phyloP scores from a whole-genome alignment of 2,329 filamentous ascomycete genomes.

The Chlorencoelia australis region DNA sequence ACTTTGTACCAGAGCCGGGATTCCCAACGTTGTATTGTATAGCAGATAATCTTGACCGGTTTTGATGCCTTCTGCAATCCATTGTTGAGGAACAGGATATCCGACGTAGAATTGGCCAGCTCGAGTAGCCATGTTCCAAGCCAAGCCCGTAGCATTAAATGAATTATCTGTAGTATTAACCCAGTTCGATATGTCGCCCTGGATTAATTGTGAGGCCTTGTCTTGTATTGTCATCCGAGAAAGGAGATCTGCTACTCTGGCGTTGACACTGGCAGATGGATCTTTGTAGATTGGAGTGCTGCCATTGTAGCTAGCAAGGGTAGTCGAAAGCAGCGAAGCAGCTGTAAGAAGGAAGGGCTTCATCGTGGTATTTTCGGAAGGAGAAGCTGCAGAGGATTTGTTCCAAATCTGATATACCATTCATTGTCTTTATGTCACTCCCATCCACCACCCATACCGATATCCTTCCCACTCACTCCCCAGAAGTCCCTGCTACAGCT shows the following conservation, averaged over 20 bases:
- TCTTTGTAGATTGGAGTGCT: constrained; percentile 49
- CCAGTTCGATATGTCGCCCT: constrained; percentile 65
- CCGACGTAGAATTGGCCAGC: constrained; percentile 61
- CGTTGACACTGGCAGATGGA: constrained; percentile 49
- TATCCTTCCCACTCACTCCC: no score
- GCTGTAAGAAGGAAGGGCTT: not conserved
- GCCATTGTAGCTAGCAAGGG: constrained; percentile 1
- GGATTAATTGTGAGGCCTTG: constrained; percentile 59
- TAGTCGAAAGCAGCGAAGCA: constrained; percentile 3
- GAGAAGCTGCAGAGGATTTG: no score
- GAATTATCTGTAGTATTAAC: constrained; percentile 55
- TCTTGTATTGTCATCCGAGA: constrained; percentile 66
- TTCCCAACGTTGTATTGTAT: constrained; percentile 56
- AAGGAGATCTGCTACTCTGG: constrained; percentile 56
- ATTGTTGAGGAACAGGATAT: constrained; percentile 52
- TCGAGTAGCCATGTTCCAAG: constrained; percentile 45
- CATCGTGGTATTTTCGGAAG: no score
- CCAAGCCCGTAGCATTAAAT: constrained; percentile 59
- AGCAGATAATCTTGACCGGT: constrained; percentile 58
- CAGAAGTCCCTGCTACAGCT: no score
- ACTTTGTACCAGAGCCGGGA: constrained; percentile 63
- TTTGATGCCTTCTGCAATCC: constrained; percentile 52
- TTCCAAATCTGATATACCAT: no score
- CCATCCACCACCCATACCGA: no score
- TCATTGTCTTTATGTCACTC: no score